A percentile compares a stretch with the other conserved stretches of the same genome.
These are phyloP conservation scores for Candida tallmaniae DNA, from an alignment of 805 yeast genomes.

Conservation along the genomic window DNA sequence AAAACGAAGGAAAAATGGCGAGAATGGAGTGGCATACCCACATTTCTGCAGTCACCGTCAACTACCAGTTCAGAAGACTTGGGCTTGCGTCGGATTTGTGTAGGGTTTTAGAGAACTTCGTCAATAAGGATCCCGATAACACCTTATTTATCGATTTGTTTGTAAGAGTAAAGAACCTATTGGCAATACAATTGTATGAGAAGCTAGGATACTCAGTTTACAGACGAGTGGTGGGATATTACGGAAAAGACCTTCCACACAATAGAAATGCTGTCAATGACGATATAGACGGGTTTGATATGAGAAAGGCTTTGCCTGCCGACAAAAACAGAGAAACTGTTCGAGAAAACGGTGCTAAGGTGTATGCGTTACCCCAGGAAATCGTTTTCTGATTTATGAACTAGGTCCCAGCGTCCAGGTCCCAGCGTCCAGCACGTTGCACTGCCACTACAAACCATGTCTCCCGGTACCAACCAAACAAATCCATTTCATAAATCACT, in stretches of 20 bases:
- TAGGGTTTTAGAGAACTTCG: conserved; percentile 62
- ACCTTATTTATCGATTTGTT: conserved; percentile 86
- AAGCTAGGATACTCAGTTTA: conserved; percentile 81
- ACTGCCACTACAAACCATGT: no score
- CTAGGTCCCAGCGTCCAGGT: no score
- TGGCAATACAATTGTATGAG: conserved; percentile 81
- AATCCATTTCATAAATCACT: no score
- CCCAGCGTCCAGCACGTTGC: no score
- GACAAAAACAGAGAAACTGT: conserved; percentile 52
- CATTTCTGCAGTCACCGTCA: conserved; percentile 91
- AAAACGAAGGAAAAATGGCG: conserved; percentile 72
- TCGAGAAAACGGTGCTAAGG: conserved; percentile 56
- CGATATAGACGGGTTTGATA: conserved; percentile 81
- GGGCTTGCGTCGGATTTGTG: conserved; percentile 84
- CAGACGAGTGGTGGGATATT: conserved; percentile 86
- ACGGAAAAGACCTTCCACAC: conserved; percentile 52
- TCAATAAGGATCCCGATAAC: conserved; percentile 67
- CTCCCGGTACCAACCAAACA: no score
- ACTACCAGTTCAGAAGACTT: conserved; percentile 74
- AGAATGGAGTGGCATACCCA: conserved; percentile 92
- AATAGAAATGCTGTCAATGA: conserved; percentile 52
- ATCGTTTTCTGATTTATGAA: conserved; percentile 52
- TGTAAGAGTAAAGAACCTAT: conserved; percentile 77
- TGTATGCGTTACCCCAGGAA: conserved; percentile 62
- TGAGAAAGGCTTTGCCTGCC: conserved; percentile 63